Conservation (phyloP, 2,329 filamentous ascomycete genomes). For the Aspergillus fischeri region DNA sequence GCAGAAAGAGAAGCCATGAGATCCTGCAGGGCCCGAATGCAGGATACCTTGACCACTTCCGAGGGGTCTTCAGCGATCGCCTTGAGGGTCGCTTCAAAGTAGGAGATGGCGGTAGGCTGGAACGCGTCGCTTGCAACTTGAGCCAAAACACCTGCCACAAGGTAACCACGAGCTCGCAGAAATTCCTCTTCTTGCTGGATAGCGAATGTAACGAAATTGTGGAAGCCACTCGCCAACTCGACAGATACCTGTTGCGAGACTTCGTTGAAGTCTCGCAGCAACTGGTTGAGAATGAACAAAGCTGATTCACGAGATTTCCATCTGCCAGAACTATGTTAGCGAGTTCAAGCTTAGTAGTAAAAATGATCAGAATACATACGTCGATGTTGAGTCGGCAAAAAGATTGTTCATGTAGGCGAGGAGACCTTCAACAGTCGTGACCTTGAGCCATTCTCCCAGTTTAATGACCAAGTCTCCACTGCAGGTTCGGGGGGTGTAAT, state of each 20-base stretch:
- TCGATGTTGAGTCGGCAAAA: conserved; percentile 51
- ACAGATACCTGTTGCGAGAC: conserved; percentile 66
- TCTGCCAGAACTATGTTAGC: conserved; percentile 30
- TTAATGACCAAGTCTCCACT: conserved; percentile 91
- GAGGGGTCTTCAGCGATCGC: conserved; percentile 71
- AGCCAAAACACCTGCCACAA: conserved; percentile 76
- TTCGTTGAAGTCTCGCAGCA: conserved; percentile 79
- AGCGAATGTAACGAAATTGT: conserved; percentile 75
- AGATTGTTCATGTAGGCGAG: conserved; percentile 71
- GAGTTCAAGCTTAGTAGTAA: background rate
- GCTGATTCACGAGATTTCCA: conserved; percentile 74
- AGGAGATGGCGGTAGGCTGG: conserved; percentile 34
- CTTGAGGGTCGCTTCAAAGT: conserved; percentile 61
- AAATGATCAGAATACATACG: conserved; percentile 23
- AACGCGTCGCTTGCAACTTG: conserved; percentile 60
- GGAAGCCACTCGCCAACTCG: conserved; percentile 67
- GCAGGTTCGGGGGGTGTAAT: conserved; percentile 91
- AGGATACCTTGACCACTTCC: conserved; percentile 88
- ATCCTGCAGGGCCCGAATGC: conserved; percentile 78
- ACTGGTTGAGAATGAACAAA: conserved; percentile 78
- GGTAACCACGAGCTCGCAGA: conserved; percentile 78
- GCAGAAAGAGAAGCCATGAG: conserved; percentile 54
- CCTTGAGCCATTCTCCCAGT: conserved; percentile 81
- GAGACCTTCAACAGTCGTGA: conserved; percentile 71
- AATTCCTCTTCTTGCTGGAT: conserved; percentile 69